A percentile compares a stretch with the other conserved stretches of the same genome.
These are phyloP conservation scores for Colletotrichum sp. DNA, from an alignment of 2,329 filamentous ascomycete species.

Conservation along the genomic window DNA sequence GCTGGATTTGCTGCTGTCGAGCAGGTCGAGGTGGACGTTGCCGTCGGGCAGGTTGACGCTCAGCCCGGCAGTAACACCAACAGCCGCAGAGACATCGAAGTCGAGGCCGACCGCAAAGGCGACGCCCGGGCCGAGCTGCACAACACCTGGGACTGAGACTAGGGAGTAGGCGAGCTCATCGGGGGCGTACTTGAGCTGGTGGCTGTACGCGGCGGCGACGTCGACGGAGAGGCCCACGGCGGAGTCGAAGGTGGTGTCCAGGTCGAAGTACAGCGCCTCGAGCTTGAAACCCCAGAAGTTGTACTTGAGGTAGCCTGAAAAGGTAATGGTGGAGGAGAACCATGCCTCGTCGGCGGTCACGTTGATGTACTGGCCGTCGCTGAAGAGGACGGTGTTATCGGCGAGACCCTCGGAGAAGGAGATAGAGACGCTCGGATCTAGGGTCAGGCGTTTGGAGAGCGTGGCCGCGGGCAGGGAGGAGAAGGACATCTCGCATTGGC, in stretches of 20 bases:
- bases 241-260: constrained; percentile 41
- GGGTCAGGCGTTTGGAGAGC: constrained; percentile 27
- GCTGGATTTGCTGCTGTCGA: constrained; percentile 29
- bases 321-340: constrained; percentile 39
- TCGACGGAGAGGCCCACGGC: constrained; percentile 39
- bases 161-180: constrained; percentile 39
- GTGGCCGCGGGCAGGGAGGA: constrained; percentile 27
- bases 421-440: constrained; percentile 27
- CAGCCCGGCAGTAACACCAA: constrained; percentile 33
- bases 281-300: constrained; percentile 37
- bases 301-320: constrained; percentile 48
- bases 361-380: constrained; percentile 33
- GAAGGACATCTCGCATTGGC: constrained; percentile 30
- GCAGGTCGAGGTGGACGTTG: constrained; percentile 42
- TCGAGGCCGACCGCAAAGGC: constrained; percentile 41
- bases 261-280: constrained; percentile 44
- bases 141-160: constrained; percentile 43
- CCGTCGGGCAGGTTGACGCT: constrained; percentile 36
- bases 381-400: constrained; percentile 33
- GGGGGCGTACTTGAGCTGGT: constrained; percentile 38
- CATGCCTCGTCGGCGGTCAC: constrained; percentile 37
- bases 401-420: constrained; percentile 23
- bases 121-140: constrained; percentile 41
- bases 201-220: constrained; percentile 35
- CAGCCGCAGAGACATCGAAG: constrained; percentile 35